These are phyloP conservation scores for Naganishia cerealis DNA, from an alignment of 1,284 basidiomycete genomes.

Conservation along the genomic window DNA sequence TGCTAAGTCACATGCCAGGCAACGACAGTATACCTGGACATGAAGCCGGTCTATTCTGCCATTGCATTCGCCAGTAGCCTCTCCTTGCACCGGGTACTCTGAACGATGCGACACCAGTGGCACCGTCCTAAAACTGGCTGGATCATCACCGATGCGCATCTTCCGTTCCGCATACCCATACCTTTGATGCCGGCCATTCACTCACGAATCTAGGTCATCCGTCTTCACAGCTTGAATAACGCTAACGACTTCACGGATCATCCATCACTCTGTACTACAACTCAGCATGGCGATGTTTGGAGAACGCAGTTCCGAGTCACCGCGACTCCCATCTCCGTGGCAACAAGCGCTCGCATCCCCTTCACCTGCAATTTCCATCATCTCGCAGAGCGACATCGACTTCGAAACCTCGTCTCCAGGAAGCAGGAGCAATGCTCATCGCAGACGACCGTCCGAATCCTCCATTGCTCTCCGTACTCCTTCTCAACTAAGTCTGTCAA, in stretches of 20 bases:
- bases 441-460: conserved; percentile 1
- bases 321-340: conserved; percentile 33
- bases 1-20: neutral
- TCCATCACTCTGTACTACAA: neutral
- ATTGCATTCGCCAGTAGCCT: neutral
- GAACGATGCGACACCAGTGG: conserved; percentile 17
- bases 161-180: conserved; percentile 23
- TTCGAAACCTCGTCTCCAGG: conserved; percentile 6
- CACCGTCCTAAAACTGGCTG: neutral
- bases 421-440: neutral
- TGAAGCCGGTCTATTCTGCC: neutral
- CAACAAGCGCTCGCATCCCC: conserved; percentile 28
- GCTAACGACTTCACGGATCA: neutral
- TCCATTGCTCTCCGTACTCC: conserved; percentile 5
- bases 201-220: neutral
- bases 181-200: neutral
- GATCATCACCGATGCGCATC: conserved; percentile 13
- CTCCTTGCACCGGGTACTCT: neutral
- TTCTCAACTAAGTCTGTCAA: conserved; percentile 24
- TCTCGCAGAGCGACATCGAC: conserved; percentile 13
- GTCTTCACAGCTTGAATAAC: neutral
- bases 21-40: neutral
- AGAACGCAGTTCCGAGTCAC: conserved; percentile 26
- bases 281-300: conserved; percentile 24
- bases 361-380: conserved; percentile 19